Percentiles rank a stretch among this genome's conserved stretches.
phyloP scores from a whole-genome alignment of 495 filamentous ascomycete genomes.

The Thermothielavioides terrestris region DNA sequence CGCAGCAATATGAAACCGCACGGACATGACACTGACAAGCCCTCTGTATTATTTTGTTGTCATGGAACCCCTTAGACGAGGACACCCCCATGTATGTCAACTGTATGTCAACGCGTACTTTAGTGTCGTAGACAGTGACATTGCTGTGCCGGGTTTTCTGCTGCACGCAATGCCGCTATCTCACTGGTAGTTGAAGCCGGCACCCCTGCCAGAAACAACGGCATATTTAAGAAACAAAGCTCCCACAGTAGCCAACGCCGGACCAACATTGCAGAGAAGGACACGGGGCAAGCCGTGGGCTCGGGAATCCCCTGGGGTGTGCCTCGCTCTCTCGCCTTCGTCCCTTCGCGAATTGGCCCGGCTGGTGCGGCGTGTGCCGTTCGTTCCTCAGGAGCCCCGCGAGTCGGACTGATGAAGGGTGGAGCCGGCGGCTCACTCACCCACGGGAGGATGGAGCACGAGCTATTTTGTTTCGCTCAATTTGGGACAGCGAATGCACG shows the following conservation, averaged over 20 bases:
- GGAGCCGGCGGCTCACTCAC: conserved; percentile 11
- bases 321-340: conserved; percentile 6
- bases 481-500: conserved; percentile 2
- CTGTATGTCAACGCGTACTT: too few relatives aligned
- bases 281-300: neutral
- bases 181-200: conserved; percentile 2
- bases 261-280: too few relatives aligned
- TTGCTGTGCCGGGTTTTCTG: conserved; percentile 9
- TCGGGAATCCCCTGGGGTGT: neutral
- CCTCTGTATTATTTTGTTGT: conserved; percentile 17
- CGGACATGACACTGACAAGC: conserved; percentile 20
- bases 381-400: conserved; percentile 2
- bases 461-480: conserved; percentile 16
- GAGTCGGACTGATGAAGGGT: conserved; percentile 8
- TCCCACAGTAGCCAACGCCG: too few relatives aligned
- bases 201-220: conserved; percentile 4
- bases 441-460: conserved; percentile 10
- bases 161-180: conserved; percentile 5
- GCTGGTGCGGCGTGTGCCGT: conserved; percentile 2
- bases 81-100: conserved; percentile 20
- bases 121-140: too few relatives aligned
- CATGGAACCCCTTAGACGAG: conserved; percentile 15
- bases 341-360: conserved; percentile 13
- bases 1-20: conserved; percentile 7
- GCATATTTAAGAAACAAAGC: neutral